Conservation (phyloP, 176 grass and related monocot genomes). For the Themeda triandra region DNA sequence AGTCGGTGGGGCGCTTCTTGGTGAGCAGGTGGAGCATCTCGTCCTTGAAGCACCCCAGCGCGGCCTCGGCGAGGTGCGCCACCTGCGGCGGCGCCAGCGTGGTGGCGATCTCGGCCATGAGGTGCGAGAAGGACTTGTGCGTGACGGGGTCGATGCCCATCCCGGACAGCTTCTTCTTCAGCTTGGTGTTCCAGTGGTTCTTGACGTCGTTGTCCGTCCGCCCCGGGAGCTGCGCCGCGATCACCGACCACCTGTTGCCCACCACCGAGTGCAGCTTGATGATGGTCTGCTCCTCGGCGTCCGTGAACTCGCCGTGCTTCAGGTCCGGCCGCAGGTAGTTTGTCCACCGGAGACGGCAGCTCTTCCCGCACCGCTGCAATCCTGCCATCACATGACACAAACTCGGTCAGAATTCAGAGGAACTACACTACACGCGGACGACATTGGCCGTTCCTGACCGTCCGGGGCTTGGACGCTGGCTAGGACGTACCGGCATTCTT, state of each 20-base stretch:
- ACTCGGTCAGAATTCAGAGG: background rate
- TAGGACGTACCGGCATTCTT: conserved; percentile 77
- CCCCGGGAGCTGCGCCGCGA: conserved; percentile 82
- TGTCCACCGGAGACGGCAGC: conserved; percentile 89
- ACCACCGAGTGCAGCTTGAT: conserved; percentile 95
- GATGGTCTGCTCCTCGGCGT: conserved; percentile 88
- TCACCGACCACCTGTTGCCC: conserved; percentile 94
- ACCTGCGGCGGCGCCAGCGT: conserved; percentile 88
- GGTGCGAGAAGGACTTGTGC: conserved; percentile 96
- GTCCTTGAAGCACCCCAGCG: conserved; percentile 96
- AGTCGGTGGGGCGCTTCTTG: conserved; percentile 62
- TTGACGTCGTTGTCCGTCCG: conserved; percentile 99
- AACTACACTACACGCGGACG: background rate
- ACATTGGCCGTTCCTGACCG: background rate
- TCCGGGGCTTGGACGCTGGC: background rate
- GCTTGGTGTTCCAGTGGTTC: conserved; percentile 99
- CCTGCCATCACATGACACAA: conserved; percentile 15
- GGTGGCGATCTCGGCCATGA: conserved; percentile 97
- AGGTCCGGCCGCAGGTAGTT: conserved; percentile 97
- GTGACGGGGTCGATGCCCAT: conserved; percentile 99
- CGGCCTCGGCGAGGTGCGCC: conserved; percentile 85
- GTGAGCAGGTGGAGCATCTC: conserved; percentile 99
- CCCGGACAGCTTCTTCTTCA: conserved; percentile 97
- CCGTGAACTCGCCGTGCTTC: conserved; percentile 92
- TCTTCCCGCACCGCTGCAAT: conserved; percentile 89